Evolutionary conservation across 1,284 basidiomycete genomes (phyloP).

Genomic region (Kwoniella shivajii): DNA sequence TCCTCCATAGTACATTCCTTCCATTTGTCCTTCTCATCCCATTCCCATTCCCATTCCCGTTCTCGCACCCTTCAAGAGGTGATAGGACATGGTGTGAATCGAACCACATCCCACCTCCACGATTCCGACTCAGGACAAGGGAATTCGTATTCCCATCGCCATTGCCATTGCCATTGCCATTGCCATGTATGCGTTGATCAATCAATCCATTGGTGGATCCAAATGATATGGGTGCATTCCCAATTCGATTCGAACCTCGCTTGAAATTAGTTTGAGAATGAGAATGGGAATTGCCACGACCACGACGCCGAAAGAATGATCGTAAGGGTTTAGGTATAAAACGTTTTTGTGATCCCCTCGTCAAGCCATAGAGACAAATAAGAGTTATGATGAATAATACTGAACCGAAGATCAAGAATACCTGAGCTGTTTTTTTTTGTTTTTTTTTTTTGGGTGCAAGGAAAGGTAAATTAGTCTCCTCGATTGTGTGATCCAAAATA

Average conservation of each 20-base stretch:
- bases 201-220: too few species aligned
- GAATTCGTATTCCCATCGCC: not conserved
- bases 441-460: too few species aligned
- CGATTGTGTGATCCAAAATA: too few species aligned
- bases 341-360: constrained; percentile 3
- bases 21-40: not conserved
- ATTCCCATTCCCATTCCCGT: too few species aligned
- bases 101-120: not conserved
- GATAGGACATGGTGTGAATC: not conserved
- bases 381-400: constrained; percentile 8
- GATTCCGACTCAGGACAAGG: not conserved
- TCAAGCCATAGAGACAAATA: constrained; percentile 19
- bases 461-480: too few species aligned
- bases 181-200: too few species aligned
- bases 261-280: too few species aligned
- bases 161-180: too few species aligned
- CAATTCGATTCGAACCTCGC: too few species aligned
- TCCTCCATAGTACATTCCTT: constrained; percentile 6
- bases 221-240: too few species aligned
- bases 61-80: not conserved
- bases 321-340: not conserved
- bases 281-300: too few species aligned
- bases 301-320: too few species aligned
- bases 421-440: not conserved
- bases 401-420: constrained; percentile 4